Evolutionary conservation across 345 rosid species (phyloP), one percentile per base, ranked within the genome.

Genomic region (Psidium guajava): DNA sequence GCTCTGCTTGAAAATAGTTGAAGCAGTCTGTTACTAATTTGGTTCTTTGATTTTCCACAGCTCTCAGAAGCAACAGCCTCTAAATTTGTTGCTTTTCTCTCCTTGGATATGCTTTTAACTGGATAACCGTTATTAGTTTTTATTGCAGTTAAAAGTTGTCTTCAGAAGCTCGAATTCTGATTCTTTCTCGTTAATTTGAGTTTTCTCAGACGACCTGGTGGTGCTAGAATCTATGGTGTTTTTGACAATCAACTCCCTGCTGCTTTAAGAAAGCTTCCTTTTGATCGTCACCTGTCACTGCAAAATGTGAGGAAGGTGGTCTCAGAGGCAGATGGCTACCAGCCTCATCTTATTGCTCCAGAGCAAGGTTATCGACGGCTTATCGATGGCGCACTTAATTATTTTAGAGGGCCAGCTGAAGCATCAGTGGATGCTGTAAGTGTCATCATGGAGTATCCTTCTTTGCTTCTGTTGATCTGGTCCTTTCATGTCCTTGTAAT

Each of bases 391-490:
- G 91, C 94, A 28, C 90, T 94, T 49, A 89, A 88, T 86, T 94
- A 89, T 89, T 93, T 93, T 88, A 93, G 90, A 86, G 92, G 92
- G 56, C 97, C 97, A 40, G 94, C 95, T 74, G 94, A 93, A 88
- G 94, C 94, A 85, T 93, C 95, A 42, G 97, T 94, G n/a, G 94
- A 94, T 87, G 93, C 94, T 74, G 97, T 92, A 90, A 93, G 95
- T 89, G 80, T 42, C 80, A 36, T 69, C 6, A 40, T 36, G 80
- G 80, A 69, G 44, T 18, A 69, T 12, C 36, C 80, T 69, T 69
- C 32, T 64, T 36, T 1, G 80, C 25, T 36, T 36, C 80, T 36
- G 80, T 69, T 69, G 25, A 53, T 53, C 15, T 53, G 54, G n/a
- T 42, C 36, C 32, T 73, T 73, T 14, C 8, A 73, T 4, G 32